These are phyloP conservation scores for Metschnikowia noctiluminum DNA, from an alignment of 805 yeast species.

Conservation along the genomic window DNA sequence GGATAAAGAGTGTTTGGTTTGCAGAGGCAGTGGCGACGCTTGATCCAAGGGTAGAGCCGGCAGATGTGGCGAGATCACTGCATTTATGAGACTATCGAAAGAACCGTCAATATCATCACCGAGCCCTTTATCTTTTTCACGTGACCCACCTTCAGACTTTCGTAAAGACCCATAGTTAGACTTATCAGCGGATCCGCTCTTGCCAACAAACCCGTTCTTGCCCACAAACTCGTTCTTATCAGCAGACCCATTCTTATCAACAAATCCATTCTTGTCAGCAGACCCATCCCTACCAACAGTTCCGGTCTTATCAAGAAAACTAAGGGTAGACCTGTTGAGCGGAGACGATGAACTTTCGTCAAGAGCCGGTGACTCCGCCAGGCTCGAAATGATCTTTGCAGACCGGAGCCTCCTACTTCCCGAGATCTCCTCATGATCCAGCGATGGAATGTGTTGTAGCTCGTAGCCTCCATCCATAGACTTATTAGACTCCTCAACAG, in stretches of 20 bases:
- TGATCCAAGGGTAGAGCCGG: not conserved
- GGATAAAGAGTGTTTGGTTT: too few relatives aligned
- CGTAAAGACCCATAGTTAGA: too few relatives aligned
- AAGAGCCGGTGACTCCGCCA: not conserved
- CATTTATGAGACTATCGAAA: not conserved
- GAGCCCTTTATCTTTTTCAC: too few relatives aligned
- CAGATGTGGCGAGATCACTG: not conserved
- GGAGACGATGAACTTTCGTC: not conserved
- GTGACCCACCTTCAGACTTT: too few relatives aligned
- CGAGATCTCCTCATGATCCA: not conserved
- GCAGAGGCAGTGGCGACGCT: not conserved
- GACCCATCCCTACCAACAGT: too few relatives aligned
- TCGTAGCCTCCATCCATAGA: not conserved
- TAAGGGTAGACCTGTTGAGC: not conserved
- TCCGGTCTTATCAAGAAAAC: too few relatives aligned
- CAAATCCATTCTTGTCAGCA: too few relatives aligned
- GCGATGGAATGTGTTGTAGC: constrained; percentile 1
- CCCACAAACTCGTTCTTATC: too few relatives aligned
- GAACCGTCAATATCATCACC: not conserved
- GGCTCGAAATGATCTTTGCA: not conserved
- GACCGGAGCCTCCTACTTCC: not conserved
- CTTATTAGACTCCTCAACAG: not conserved
- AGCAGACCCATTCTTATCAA: too few relatives aligned
- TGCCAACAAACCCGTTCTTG: too few relatives aligned
- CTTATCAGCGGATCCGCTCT: too few relatives aligned